These are phyloP conservation scores for Cercophora sp. DNA, from an alignment of 495 filamentous ascomycete genomes.

Conservation along the genomic window DNA sequence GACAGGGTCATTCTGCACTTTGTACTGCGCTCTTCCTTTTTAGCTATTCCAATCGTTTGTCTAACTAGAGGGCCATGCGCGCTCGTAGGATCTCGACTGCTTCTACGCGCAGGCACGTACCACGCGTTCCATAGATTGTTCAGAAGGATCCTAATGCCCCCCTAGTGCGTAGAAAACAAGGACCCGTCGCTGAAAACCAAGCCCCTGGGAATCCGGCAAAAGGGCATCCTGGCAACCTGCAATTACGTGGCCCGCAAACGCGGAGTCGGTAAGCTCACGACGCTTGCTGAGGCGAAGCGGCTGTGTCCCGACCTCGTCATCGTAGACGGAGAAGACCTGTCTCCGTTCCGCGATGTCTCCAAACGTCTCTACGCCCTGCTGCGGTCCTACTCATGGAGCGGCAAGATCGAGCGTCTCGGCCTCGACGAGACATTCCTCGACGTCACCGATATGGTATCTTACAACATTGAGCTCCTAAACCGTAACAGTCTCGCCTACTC, in stretches of 20 bases:
- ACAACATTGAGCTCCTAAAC: slow-evolving; percentile 72
- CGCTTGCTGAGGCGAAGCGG: slow-evolving; percentile 74
- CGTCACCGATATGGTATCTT: slow-evolving; percentile 77
- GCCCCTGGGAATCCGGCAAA: slow-evolving; percentile 64
- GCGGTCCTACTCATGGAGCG: slow-evolving; percentile 66
- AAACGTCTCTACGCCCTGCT: slow-evolving; percentile 73
- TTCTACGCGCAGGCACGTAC: slow-evolving; percentile 78
- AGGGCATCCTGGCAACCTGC: slow-evolving; percentile 90
- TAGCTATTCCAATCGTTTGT: neutral
- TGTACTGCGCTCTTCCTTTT: slow-evolving; percentile 44
- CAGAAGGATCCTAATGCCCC: too few relatives aligned
- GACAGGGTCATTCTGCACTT: slow-evolving; percentile 76
- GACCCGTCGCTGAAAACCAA: slow-evolving; percentile 66
- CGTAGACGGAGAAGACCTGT: slow-evolving; percentile 81
- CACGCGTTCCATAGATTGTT: too few relatives aligned
- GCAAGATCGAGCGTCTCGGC: slow-evolving; percentile 71
- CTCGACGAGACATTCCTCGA: slow-evolving; percentile 80
- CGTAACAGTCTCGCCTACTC: slow-evolving; percentile 56
- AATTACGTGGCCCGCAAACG: slow-evolving; percentile 81
- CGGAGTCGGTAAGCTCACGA: slow-evolving; percentile 78
- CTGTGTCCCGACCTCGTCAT: slow-evolving; percentile 82
- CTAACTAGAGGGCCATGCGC: slow-evolving; percentile 3
- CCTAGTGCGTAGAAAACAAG: slow-evolving; percentile 63
- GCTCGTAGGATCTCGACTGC: slow-evolving; percentile 75
- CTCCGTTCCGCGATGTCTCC: slow-evolving; percentile 78